These are phyloP conservation scores for Ophiostoma pallidulum DNA, from an alignment of 2,329 filamentous ascomycete species.

Conservation along the genomic window DNA sequence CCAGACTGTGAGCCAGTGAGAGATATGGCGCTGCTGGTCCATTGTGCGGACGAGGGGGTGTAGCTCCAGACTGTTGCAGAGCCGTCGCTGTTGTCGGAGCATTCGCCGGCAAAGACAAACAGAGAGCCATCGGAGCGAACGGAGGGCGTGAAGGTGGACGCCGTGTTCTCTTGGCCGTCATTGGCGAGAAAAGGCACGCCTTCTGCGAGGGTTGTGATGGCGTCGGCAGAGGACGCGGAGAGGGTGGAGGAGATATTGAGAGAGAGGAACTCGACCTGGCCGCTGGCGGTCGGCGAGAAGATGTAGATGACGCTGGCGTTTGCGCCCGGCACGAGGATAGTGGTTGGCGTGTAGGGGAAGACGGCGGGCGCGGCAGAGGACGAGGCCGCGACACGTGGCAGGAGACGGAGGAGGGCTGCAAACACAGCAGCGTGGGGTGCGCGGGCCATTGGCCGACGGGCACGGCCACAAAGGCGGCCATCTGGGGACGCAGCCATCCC, in stretches of 20 bases:
- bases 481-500: slow-evolving; percentile 6
- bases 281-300: slow-evolving; percentile 45
- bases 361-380: slow-evolving; percentile 29
- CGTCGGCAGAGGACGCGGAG: slow-evolving; percentile 29
- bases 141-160: slow-evolving; percentile 56
- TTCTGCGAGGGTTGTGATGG: slow-evolving; percentile 41
- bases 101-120: slow-evolving; percentile 65
- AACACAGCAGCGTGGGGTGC: neutral
- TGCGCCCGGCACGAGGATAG: slow-evolving; percentile 50
- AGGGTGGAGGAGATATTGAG: slow-evolving; percentile 56
- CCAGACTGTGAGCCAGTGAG: slow-evolving; percentile 16
- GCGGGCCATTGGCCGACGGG: neutral
- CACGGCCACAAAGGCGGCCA: slow-evolving; percentile 3
- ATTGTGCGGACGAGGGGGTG: slow-evolving; percentile 3
- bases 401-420: slow-evolving; percentile 6
- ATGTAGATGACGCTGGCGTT: slow-evolving; percentile 52
- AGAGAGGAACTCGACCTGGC: slow-evolving; percentile 44
- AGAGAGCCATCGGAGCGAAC: slow-evolving; percentile 61
- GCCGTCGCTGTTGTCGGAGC: slow-evolving; percentile 31
- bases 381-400: slow-evolving; percentile 4
- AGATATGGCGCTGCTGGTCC: slow-evolving; percentile 3
- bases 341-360: slow-evolving; percentile 71
- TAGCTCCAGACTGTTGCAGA: slow-evolving; percentile 61
- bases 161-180: slow-evolving; percentile 25
- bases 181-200: slow-evolving; percentile 53